Evolutionary conservation across 371 early-diverging fungal species (phyloP), one percentile per base, ranked within the genome.

Genomic region (Lichtheimia ramosa): DNA sequence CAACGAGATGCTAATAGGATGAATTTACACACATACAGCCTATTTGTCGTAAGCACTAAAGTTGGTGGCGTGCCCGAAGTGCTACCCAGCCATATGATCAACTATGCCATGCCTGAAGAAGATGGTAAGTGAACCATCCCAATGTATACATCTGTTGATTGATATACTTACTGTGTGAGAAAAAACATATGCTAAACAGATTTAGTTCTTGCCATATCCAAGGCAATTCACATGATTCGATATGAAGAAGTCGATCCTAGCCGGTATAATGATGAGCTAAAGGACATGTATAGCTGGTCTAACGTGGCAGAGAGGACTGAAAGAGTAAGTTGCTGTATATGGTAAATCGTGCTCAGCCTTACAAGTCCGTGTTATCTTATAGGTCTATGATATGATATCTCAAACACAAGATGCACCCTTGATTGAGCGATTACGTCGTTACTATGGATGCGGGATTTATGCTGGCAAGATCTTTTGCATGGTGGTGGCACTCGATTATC

Each of bases 11-110:
- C n/a, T n/a, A n/a, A n/a, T n/a, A n/a, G n/a, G n/a, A 34, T 34
- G 7, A 1, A 28, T 7, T 28, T 6, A 6, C 28, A 3, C 28
- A 5, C 10, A 34, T 34, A 10, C 34, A 95, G 97, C 2, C 77
- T 99, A 40, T 77, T 95, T 34, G 99, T 99, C 8, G 99, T 99
- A 2, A 93, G 93, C 65, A 99, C 99, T 1, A 91, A 92, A 71
- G 99, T 99, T 4, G 99, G 99, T 48, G 99, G 99, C 3, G 92
- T 99, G 1, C 96, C 96, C 20, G 99, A 99, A 75, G 98, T 99
- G 1, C 77, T 99, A 41, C 99, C 99, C 0, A 79, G 86, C 40
- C 87, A 96, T 63, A 95, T 98, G 95, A 89, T 99, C n/a, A 81
- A 89, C 25, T 96, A 99, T 82, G 90, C 94, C 1, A 83, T 87